Base-by-base conservation (phyloP, 2,329 filamentous ascomycete genomes). In the Aspergillus sp. region DNA sequence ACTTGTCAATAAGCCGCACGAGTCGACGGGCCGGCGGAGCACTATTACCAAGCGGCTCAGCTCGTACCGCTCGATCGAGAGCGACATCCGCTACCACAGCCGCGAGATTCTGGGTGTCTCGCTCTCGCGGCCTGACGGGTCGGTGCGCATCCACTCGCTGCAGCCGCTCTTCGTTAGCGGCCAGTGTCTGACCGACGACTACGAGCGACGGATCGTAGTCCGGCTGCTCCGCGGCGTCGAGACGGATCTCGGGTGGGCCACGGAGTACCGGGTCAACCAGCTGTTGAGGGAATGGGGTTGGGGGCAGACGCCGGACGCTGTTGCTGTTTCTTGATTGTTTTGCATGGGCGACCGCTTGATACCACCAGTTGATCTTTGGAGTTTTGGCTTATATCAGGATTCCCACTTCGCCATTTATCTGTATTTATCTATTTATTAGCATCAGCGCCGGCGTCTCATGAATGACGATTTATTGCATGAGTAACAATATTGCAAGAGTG, bases 151-250 rank as follows among this genome's bases (percentile, higher is more conserved):
- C 34, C 71, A 78, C 48, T 69, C 69, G 16, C 64, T 78, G 10
- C 75, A 80, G 44, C 72, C 75, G 5, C 55, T 80, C 7, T 79
- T 75, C 52, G 72, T 77, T 12, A 74, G 74, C 15, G 75, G 75
- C 1, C 71, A 77, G 47, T 77, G 74, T 47, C 58, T 80, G 19
- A 70, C 65, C 6, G 66, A 73, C 33, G 53, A 60, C 16, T 58
- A 57, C 8, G 75, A 78, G 52, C 69, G 74, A 11, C 56, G 66
- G 22, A 62, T 71, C 2, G 66, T 80, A 7, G 44, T 80, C 24
- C 61, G 67, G 8, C 49, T 80, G 24, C 54, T 82, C 13, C 60
- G 66, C 15, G 72, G 68, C 8, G 70, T 81, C 16, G 75, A 81
- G 51, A 58, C 55, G n/a, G 77, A 81, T 44, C 65, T 78, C 20